Conservation (phyloP, 2,329 filamentous ascomycete genomes). For the Septoria petroselini region DNA sequence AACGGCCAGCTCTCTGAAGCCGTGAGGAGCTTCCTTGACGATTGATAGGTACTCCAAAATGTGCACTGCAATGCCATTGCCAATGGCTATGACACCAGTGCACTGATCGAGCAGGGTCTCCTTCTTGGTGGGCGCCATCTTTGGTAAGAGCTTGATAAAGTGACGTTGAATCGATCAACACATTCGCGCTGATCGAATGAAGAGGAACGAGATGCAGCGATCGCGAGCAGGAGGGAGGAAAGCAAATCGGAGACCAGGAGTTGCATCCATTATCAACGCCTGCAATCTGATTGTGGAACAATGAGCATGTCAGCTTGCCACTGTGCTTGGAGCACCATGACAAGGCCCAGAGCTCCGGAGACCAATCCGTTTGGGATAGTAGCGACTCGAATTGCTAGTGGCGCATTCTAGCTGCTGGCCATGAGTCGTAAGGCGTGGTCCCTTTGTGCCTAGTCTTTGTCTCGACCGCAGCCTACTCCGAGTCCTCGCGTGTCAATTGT, state of each 20-base stretch:
- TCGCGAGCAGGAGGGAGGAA: conserved; percentile 4
- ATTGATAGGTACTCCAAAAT: conserved; percentile 63
- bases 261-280: conserved; percentile 1
- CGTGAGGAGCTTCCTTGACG: conserved; percentile 53
- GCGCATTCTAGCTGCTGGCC: conserved; percentile 3
- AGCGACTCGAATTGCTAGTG: conserved; percentile 2
- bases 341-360: conserved; percentile 9
- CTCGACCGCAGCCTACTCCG: background rate
- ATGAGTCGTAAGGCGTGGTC: background rate
- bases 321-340: background rate
- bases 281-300: background rate
- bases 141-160: background rate
- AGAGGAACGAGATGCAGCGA: background rate
- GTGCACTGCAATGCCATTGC: conserved; percentile 62
- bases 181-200: background rate
- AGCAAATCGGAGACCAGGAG: conserved; percentile 9
- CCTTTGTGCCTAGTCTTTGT: background rate
- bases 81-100: conserved; percentile 57
- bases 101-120: conserved; percentile 53
- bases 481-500: background rate
- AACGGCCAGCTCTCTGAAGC: conserved; percentile 59
- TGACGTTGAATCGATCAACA: background rate
- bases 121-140: conserved; percentile 33
- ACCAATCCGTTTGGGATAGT: background rate
- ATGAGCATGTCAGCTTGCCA: conserved; percentile 3